Evolutionary conservation across 768 basidiomycete genomes (phyloP).

Genomic region (Leccinum obscurum): DNA sequence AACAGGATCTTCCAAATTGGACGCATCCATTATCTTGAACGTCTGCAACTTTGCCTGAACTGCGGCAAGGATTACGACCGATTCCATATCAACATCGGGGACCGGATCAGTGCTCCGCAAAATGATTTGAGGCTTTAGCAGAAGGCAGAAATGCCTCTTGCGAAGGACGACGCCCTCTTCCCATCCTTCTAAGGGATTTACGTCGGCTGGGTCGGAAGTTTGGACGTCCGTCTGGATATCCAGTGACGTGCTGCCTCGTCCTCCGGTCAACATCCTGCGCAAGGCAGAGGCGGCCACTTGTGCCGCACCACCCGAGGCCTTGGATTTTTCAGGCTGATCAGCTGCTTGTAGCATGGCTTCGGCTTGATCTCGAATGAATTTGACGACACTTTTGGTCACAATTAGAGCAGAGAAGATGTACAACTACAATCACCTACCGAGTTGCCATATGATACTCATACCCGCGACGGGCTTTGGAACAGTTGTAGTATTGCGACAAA

Average conservation of each 20-base stretch:
- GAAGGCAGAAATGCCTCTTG: constrained; percentile 79
- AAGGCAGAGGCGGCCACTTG: constrained; percentile 68
- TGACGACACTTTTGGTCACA: constrained; percentile 58
- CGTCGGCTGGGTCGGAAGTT: constrained; percentile 34
- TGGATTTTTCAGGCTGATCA: constrained; percentile 27
- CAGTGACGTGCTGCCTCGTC: constrained; percentile 44
- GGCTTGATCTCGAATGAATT: constrained; percentile 86
- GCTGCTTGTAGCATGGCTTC: constrained; percentile 35
- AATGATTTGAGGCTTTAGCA: constrained; percentile 89
- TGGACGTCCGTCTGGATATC: constrained; percentile 36
- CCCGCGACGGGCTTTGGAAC: constrained; percentile 69
- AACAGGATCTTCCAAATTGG: constrained; percentile 77
- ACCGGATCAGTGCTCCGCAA: constrained; percentile 57
- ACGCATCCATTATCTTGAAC: constrained; percentile 78
- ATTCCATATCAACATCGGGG: constrained; percentile 38
- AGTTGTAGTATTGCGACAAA: constrained; percentile 86
- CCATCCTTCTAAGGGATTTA: constrained; percentile 72
- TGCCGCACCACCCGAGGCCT: constrained; percentile 44
- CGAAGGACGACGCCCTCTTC: constrained; percentile 64
- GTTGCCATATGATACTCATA: constrained; percentile 90
- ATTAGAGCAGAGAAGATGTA: constrained; percentile 10
- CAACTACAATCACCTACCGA: constrained; percentile 47
- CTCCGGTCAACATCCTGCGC: constrained; percentile 61
- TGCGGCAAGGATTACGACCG: constrained; percentile 73
- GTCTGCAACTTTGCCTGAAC: constrained; percentile 77